Percentiles rank a stretch among this genome's conserved stretches.
Conservation (phyloP, 768 basidiomycete species). For the Lyophyllum decastes region DNA sequence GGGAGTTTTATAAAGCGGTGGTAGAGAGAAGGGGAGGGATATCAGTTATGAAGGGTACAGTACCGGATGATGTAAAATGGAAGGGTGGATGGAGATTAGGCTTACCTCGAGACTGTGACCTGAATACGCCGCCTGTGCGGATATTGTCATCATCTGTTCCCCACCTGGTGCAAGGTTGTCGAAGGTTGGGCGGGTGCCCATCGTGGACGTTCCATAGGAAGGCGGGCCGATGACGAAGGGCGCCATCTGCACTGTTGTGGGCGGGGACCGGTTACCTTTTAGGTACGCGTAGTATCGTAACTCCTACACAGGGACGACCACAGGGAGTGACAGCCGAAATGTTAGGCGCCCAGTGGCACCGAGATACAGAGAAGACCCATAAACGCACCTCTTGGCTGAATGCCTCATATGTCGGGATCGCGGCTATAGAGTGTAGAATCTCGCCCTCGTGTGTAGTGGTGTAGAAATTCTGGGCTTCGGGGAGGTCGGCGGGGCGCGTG, state of each 20-base stretch:
- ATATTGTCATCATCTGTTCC: slow-evolving; percentile 39
- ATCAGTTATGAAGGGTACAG: too few species aligned
- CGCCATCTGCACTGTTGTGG: slow-evolving; percentile 25
- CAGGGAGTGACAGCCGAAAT: background rate
- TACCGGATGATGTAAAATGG: too few species aligned
- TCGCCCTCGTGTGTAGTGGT: slow-evolving; percentile 21
- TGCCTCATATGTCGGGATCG: slow-evolving; percentile 32
- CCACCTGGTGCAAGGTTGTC: slow-evolving; percentile 17
- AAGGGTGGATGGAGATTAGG: background rate
- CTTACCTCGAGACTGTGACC: slow-evolving; percentile 53
- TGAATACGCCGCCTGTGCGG: slow-evolving; percentile 34
- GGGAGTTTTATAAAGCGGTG: background rate
- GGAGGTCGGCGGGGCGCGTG: slow-evolving; percentile 20
- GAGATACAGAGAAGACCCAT: slow-evolving; percentile 5
- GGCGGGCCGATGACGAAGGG: slow-evolving; percentile 19
- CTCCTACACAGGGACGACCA: slow-evolving; percentile 32
- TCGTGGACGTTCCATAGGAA: background rate
- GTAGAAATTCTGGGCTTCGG: slow-evolving; percentile 21
- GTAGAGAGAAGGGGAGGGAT: background rate
- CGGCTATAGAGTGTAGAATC: slow-evolving; percentile 37
- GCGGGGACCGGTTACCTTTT: slow-evolving; percentile 33
- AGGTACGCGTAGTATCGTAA: slow-evolving; percentile 42
- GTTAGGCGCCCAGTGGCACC: slow-evolving; percentile 2
- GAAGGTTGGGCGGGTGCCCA: background rate
- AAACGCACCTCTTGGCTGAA: slow-evolving; percentile 46